Percentiles rank a stretch among this genome's conserved stretches.
These are phyloP conservation scores for Syzygium jambos DNA, from an alignment of 345 rosid species.

Conservation along the genomic window DNA sequence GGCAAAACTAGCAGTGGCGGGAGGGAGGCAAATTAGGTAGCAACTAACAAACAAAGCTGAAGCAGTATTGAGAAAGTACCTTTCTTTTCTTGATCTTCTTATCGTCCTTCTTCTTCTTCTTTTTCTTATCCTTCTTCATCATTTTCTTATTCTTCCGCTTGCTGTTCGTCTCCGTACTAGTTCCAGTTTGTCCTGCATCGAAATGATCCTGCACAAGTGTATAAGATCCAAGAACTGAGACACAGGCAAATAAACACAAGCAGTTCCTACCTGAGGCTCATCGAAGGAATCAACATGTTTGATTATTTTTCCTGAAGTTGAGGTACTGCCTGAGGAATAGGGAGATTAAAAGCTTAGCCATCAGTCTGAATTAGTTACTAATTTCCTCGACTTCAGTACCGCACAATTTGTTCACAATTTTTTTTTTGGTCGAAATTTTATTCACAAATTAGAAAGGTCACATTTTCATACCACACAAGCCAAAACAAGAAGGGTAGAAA, in stretches of 20 bases:
- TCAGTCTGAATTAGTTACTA: neutral
- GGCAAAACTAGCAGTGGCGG: neutral
- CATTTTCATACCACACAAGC: neutral
- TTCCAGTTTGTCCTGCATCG: neutral
- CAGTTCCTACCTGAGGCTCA: slow-evolving; percentile 23
- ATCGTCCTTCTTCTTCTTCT: neutral
- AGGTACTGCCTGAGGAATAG: slow-evolving; percentile 41
- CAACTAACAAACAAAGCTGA: neutral
- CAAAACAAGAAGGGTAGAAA: neutral
- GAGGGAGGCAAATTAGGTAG: neutral
- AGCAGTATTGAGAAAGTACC: neutral
- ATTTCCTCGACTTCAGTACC: neutral
- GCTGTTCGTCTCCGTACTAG: neutral
- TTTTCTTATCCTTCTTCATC: slow-evolving; percentile 3
- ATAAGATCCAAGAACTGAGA: neutral
- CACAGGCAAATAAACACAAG: neutral
- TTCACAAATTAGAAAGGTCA: neutral
- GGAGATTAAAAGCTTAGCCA: neutral
- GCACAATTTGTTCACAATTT: neutral
- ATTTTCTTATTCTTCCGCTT: neutral
- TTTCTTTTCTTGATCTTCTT: slow-evolving; percentile 3
- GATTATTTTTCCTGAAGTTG: slow-evolving; percentile 46
- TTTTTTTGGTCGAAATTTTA: too few relatives aligned
- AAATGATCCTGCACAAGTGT: neutral
- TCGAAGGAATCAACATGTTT: slow-evolving; percentile 63